Percentiles rank a stretch among this genome's conserved stretches.
Evolutionary conservation across 208 protist genomes (phyloP).

Genomic region (Trypanosoma lewisi): DNA sequence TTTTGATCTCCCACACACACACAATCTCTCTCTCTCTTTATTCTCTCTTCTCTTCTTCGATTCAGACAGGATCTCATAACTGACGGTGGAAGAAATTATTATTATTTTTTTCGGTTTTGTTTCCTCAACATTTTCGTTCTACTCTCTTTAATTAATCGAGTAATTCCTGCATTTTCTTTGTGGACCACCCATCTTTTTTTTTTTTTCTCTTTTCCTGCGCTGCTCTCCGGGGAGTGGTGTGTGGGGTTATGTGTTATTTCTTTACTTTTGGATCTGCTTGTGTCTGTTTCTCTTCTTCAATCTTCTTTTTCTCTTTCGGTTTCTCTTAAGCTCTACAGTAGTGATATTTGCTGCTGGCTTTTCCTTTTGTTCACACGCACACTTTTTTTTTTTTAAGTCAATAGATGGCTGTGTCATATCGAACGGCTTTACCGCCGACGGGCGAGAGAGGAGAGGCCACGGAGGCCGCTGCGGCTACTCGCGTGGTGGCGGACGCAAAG

Average conservation of each 20-base stretch:
- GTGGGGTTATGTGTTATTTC: background rate
- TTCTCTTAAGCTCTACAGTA: background rate
- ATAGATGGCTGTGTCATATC: too few species aligned
- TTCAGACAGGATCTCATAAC: too few species aligned
- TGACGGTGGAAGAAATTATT: too few species aligned
- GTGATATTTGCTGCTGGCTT: background rate
- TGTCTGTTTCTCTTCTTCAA: background rate
- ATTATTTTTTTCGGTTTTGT: too few species aligned
- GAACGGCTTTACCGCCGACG: background rate
- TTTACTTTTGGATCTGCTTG: conserved; percentile 1
- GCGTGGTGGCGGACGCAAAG: background rate
- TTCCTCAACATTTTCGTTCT: too few species aligned
- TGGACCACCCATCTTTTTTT: too few species aligned
- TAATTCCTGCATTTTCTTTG: too few species aligned
- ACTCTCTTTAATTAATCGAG: too few species aligned
- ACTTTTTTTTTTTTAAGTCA: conserved; percentile 13
- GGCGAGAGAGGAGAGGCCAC: background rate
- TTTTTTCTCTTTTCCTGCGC: conserved; percentile 10
- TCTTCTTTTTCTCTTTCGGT: conserved; percentile 19
- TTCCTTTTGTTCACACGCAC: too few species aligned
- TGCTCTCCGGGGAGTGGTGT: background rate
- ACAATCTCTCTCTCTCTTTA: too few species aligned
- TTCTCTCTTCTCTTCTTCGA: too few species aligned
- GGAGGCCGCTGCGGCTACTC: background rate
- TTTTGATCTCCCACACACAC: too few species aligned